Conservation (phyloP, 352 stramenopile species). For the Aphanomyces astaci region DNA sequence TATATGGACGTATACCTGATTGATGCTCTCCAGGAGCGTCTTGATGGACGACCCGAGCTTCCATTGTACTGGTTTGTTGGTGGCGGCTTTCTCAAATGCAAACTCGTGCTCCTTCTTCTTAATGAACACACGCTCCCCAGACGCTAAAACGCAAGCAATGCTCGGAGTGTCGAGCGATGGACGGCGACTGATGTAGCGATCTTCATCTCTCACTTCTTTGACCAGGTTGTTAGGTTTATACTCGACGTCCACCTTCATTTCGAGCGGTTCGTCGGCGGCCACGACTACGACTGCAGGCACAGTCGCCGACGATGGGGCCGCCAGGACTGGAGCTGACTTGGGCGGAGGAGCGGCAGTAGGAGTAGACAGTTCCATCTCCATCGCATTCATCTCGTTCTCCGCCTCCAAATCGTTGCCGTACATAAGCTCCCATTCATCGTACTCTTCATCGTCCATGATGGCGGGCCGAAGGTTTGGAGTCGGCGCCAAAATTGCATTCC, state of each 20-base stretch:
- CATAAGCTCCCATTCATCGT: slow-evolving; percentile 81
- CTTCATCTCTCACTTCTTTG: slow-evolving; percentile 40
- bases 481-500: not conserved
- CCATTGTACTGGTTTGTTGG: slow-evolving; percentile 3
- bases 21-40: slow-evolving; percentile 24
- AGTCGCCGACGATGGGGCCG: not conserved
- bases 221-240: slow-evolving; percentile 50
- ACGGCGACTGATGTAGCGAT: slow-evolving; percentile 18
- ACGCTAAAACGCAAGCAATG: slow-evolving; percentile 32
- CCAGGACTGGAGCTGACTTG: slow-evolving; percentile 28
- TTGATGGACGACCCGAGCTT: slow-evolving; percentile 22
- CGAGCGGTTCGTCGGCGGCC: too few relatives aligned
- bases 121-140: slow-evolving; percentile 26
- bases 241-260: slow-evolving; percentile 36
- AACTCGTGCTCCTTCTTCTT: slow-evolving; percentile 33
- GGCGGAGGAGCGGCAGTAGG: not conserved
- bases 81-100: slow-evolving; percentile 38
- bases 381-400: slow-evolving; percentile 34
- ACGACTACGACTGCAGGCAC: too few relatives aligned
- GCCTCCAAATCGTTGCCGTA: slow-evolving; percentile 75
- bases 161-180: slow-evolving; percentile 20
- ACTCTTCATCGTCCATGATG: slow-evolving; percentile 36
- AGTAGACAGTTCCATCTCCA: slow-evolving; percentile 20
- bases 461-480: slow-evolving; percentile 43
- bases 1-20: too few relatives aligned